Base-by-base conservation (phyloP, 2,329 filamentous ascomycete species). In the Ceratocystis smalleyi region DNA sequence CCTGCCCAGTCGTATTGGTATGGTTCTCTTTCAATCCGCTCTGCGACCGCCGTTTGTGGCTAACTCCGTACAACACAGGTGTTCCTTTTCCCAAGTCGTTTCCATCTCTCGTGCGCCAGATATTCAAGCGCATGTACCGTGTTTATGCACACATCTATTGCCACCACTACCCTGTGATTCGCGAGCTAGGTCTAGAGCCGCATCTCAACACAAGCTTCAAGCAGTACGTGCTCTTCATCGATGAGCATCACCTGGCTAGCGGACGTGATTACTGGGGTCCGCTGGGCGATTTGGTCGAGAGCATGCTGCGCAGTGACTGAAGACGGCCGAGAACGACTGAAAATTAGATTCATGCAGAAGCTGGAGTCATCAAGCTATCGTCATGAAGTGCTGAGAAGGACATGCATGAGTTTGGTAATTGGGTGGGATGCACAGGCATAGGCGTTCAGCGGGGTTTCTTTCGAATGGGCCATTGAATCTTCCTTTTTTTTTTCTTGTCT, bases 91-190 rank as follows among this genome's bases (percentile, higher is more conserved):
- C 94, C 64, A 94, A 95, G 73, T 86, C 87, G 22, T 99, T 99
- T 77, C 87, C 89, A 6, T 80, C 85, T 64, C 86, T 96, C 65
- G 86, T 96, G 68, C 88, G 90, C 69, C 92, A 96, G 76, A 91
- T 99, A 73, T 97, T 97, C 84, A 99, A 99, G 82, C 88, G 94
- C 72, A 87, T 99, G 78, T 99, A 97, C 77, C 88, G 94, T 69
- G 92, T 99, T 68, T 99, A 99, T 74, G 94, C 94, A 54, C 94
- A 99, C 77, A 96, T 99, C 71, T 99, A 99, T 83, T 99, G 95
- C 79, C 94, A 99, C 76, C 94, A 99, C 78, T 99, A 99, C 77
- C 91, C 91, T 43, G 91, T 99, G 69, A 87, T 99, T 69, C 88
- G 95, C 66, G 91, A 96, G 73, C 83, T 99, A 47, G 94, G 94